Base-by-base conservation (phyloP, 225 moss, liverwort and hornwort species). In the Sphagnum contortum region DNA sequence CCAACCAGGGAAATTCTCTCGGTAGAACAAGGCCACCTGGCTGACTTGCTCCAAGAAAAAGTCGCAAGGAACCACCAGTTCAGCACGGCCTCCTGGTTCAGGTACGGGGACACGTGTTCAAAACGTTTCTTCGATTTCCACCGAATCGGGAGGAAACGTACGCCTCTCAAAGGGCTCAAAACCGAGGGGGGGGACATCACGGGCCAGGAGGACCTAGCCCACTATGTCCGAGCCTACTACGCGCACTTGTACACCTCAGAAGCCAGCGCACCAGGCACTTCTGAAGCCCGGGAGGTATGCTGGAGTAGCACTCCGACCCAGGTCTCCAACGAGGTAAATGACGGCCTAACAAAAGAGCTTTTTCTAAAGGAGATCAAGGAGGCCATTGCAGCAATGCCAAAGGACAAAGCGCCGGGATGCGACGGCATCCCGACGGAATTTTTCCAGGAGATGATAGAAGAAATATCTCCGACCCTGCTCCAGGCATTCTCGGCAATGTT, bases 401-500 rank as follows among this genome's bases (percentile, higher is more conserved):
- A 50, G 3, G 70, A 53, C 3, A 70, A 70, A 47, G 50, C 48
- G 8, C 53, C 70, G 2, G 70, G 70, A 2, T 45, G 9, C 3
- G 70, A 70, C 9, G 45, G 47, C 9, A 50, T 70, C 8, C 52
- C 70, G 1, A 14, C 11, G 4, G 62, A 70, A 44, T 70, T 70
- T 44, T 63, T 62, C 4, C 45, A 62, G 3, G 54, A 5, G 11
- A 5, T n/a, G 29, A 2, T 63, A 63, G 70, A 12, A 55, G 8
- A 12, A 62, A 29, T 29, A 0, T 29, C 29, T 29, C 29, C 29
- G 29, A 29, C 29, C 29, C 29, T 29, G 29, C 1, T 6, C 4
- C 62, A 3, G 49, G 8, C 2, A 48, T 4, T 0, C 45, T 47
- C 3, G 11, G 44, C 12, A 2, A 4, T 52, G 1, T 7, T 62